A percentile compares a stretch with the other conserved stretches of the same genome.
phyloP scores from a whole-genome alignment of 2,329 filamentous ascomycete genomes.

The Penicillium italicum region DNA sequence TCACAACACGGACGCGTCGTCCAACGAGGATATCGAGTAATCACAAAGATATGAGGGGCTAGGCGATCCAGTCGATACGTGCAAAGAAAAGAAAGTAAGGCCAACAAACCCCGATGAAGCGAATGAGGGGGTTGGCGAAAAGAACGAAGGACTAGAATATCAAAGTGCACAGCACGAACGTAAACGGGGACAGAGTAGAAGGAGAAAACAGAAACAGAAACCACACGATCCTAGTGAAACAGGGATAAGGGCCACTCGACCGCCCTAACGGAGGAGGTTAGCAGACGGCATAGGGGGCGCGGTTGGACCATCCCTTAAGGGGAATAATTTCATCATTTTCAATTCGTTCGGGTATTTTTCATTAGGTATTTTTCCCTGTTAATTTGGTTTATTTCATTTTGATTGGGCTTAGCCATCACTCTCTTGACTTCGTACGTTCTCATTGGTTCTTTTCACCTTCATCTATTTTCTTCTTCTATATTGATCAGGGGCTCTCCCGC shows the following conservation, averaged over 20 bases:
- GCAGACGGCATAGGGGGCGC: constrained; percentile 1
- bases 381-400: constrained; percentile 2
- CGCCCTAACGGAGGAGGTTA: constrained; percentile 9
- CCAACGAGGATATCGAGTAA: constrained; percentile 1
- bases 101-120: background rate
- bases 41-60: background rate
- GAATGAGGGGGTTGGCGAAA: constrained; percentile 6
- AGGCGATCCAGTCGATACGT: constrained; percentile 5
- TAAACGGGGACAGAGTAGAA: background rate
- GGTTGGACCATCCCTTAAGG: constrained; percentile 10
- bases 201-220: background rate
- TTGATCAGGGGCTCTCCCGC: background rate
- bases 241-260: constrained; percentile 5
- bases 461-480: background rate
- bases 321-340: constrained; percentile 8
- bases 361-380: background rate
- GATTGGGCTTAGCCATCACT: background rate
- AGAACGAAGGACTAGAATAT: constrained; percentile 2
- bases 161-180: constrained; percentile 24
- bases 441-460: background rate
- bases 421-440: background rate
- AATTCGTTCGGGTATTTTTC: background rate
- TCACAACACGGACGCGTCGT: background rate
- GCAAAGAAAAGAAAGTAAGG: background rate
- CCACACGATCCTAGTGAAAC: constrained; percentile 1